Evolutionary conservation across 176 grass and related monocot species (phyloP).

Genomic region (Miscanthus lutarioriparius): DNA sequence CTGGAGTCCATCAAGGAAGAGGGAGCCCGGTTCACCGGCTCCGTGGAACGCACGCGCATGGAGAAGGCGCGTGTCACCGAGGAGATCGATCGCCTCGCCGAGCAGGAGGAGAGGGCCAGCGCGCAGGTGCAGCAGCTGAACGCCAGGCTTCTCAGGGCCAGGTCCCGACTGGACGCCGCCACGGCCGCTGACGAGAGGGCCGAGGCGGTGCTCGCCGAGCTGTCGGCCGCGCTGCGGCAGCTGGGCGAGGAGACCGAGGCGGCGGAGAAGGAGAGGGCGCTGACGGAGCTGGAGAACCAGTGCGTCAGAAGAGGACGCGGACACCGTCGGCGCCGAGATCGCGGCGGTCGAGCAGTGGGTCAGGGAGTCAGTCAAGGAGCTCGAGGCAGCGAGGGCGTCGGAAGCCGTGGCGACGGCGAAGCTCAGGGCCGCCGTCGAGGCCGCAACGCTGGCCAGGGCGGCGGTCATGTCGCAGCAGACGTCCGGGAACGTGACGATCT

Average conservation of each 20-base stretch:
- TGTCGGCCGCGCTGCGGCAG: conserved; percentile 48
- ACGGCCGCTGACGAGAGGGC: conserved; percentile 48
- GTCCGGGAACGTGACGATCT: conserved; percentile 46
- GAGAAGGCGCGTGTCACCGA: conserved; percentile 54
- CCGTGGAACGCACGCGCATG: conserved; percentile 46
- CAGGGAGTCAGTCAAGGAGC: conserved; percentile 43
- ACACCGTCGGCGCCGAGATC: conserved; percentile 30
- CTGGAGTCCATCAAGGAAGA: conserved; percentile 56
- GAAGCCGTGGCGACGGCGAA: conserved; percentile 56
- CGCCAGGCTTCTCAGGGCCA: conserved; percentile 55
- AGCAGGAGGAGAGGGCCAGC: conserved; percentile 60
- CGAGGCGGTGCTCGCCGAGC: conserved; percentile 44
- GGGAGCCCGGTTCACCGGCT: conserved; percentile 45
- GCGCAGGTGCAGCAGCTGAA: conserved; percentile 57
- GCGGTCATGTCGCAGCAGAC: neutral
- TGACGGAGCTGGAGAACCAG: conserved; percentile 35
- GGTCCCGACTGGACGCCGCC: conserved; percentile 45
- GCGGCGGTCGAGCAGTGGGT: conserved; percentile 33
- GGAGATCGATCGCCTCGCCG: conserved; percentile 35
- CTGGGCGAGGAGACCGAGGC: conserved; percentile 52
- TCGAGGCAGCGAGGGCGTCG: conserved; percentile 47
- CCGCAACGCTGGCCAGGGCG: conserved; percentile 15
- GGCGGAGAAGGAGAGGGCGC: conserved; percentile 48
- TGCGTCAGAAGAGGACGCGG: conserved; percentile 27
- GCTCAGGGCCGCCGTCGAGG: conserved; percentile 43